Percentiles rank a stretch among this genome's conserved stretches.
These are phyloP conservation scores for Lecanicillium sp. DNA, from an alignment of 2,329 filamentous ascomycete species.

Conservation along the genomic window DNA sequence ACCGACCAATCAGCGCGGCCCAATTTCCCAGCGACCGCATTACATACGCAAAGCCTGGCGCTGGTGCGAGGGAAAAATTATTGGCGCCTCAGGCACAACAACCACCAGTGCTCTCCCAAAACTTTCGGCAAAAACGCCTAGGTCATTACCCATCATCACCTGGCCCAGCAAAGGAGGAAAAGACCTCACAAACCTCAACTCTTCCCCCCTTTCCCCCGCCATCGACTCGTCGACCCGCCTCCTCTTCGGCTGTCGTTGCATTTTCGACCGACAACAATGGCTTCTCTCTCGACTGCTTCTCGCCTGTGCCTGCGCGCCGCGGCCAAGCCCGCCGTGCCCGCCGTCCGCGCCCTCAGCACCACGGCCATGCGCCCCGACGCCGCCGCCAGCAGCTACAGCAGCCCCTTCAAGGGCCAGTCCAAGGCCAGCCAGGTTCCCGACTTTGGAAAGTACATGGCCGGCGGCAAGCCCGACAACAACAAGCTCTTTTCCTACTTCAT, in stretches of 20 bases:
- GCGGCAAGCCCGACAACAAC: slow-evolving; percentile 58
- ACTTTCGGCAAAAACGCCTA: slow-evolving; percentile 31
- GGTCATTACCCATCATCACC: slow-evolving; percentile 35
- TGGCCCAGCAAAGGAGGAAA: slow-evolving; percentile 29
- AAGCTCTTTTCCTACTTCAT: slow-evolving; percentile 97
- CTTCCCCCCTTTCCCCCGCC: slow-evolving; percentile 22
- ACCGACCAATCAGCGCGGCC: slow-evolving; percentile 37
- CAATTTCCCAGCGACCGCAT: slow-evolving; percentile 39
- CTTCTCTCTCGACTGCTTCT: slow-evolving; percentile 62
- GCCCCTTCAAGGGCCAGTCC: slow-evolving; percentile 56
- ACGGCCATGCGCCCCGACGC: slow-evolving; percentile 43
- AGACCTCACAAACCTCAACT: slow-evolving; percentile 40
- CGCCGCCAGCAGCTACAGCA: slow-evolving; percentile 46
- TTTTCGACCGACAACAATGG: slow-evolving; percentile 42
- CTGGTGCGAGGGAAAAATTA: slow-evolving; percentile 16
- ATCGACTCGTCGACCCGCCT: no score
- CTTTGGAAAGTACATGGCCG: slow-evolving; percentile 82
- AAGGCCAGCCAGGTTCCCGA: slow-evolving; percentile 70
- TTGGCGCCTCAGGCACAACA: slow-evolving; percentile 38
- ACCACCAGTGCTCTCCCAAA: slow-evolving; percentile 25
- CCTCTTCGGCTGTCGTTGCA: slow-evolving; percentile 17
- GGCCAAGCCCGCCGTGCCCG: slow-evolving; percentile 35
- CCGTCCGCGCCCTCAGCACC: slow-evolving; percentile 52
- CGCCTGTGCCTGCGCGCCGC: slow-evolving; percentile 60
- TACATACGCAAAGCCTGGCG: no score